phyloP scores from a whole-genome alignment of 495 filamentous ascomycete species.

The Jackrogersella minutella region DNA sequence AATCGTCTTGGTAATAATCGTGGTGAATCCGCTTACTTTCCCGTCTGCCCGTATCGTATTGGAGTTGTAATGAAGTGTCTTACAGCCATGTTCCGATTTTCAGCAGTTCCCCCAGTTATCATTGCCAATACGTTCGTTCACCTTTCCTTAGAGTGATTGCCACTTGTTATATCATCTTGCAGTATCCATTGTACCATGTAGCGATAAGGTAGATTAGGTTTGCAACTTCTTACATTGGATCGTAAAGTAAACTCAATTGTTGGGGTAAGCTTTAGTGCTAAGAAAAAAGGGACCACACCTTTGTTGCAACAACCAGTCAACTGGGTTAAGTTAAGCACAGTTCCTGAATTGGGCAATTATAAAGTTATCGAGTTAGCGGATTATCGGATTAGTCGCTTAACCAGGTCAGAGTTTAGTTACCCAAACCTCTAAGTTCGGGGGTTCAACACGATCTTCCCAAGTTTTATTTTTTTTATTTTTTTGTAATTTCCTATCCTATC shows the following conservation, averaged over 20 bases:
- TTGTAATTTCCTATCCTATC: background rate
- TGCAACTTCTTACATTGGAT: conserved; percentile 15
- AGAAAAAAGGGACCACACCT: conserved; percentile 17
- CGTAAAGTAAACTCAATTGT: conserved; percentile 45
- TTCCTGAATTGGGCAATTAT: conserved; percentile 24
- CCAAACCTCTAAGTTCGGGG: conserved; percentile 3
- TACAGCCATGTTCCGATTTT: background rate
- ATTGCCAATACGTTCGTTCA: background rate
- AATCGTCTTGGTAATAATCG: conserved; percentile 21
- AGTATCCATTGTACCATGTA: background rate
- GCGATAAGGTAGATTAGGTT: conserved; percentile 5
- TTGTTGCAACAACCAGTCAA: conserved; percentile 19
- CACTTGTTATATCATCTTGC: conserved; percentile 5
- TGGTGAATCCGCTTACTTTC: conserved; percentile 29
- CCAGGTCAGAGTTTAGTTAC: conserved; percentile 9
- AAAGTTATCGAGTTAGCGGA: conserved; percentile 18
- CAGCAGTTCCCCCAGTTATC: background rate
- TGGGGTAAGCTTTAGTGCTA: conserved; percentile 38
- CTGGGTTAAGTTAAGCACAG: conserved; percentile 16
- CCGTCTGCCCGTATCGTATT: too few relatives aligned
- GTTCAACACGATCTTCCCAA: conserved; percentile 8
- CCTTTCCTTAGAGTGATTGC: too few relatives aligned
- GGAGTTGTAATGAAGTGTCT: conserved; percentile 19
- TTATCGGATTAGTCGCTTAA: conserved; percentile 24
- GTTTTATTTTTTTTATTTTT: background rate